Base-by-base conservation (phyloP, 805 yeast species). In the Nakazawaea ambrosiae region DNA sequence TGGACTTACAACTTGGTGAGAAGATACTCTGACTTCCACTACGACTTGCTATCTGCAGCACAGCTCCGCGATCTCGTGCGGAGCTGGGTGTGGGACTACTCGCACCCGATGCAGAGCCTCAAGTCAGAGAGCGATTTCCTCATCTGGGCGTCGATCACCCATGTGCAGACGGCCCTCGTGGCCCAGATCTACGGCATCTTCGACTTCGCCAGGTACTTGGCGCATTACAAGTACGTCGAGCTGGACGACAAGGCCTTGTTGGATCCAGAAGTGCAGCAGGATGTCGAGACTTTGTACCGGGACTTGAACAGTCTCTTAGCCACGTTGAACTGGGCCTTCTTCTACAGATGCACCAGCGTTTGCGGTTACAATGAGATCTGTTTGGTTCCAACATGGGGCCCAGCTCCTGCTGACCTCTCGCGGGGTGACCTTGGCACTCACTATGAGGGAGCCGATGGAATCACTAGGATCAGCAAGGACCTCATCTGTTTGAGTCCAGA, bases 341-440 rank as follows among this genome's bases (percentile, higher is more conserved):
- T 60, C 41, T 67, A 65, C 39, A 44, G 57, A 30, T 75, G 81
- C 49, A 46, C 61, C 0, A 36, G 48, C 2, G 51, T 47, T 4
- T 75, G 82, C 51, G 57, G 46, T 0, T 52, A 57, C 54, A 66
- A 71, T 45, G 76, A 72, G 44, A 48, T 73, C 3, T 77, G 82
- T 45, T 74, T 63, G 39, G 65, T 73, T 12, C 81, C 81, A 2
- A 68, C 78, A 0, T 75, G 81, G 81, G 82, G 68, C 1, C 81
- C 81, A 3, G 57, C 69, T 1, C 78, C 78, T 4, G 31, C 73
- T 18, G 70, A 72, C 1, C 65, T 72, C 68, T 60, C 60, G 1
- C 47, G 9, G 3, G 18, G 16, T 4, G 25, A 14, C 4, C 22
- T 37, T 18, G 25, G 30, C 18, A 33, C 33, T 9, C 36, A 37